These are phyloP conservation scores for Hygrophorus pudorinus DNA, from an alignment of 768 basidiomycete species.

Conservation along the genomic window DNA sequence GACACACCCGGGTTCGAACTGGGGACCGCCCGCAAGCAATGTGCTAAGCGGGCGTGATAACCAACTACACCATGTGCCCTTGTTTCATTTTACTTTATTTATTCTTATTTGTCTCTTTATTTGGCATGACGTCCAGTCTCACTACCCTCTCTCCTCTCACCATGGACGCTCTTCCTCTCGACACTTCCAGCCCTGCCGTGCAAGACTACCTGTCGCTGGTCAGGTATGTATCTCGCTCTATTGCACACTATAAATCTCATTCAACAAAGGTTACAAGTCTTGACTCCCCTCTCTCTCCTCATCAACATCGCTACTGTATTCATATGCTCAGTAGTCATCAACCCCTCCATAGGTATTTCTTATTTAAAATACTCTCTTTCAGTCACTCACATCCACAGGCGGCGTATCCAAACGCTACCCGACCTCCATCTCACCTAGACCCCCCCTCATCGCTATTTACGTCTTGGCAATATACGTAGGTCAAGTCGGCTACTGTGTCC, in stretches of 20 bases:
- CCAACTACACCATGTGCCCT: constrained; percentile 24
- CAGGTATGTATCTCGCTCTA: constrained; percentile 5
- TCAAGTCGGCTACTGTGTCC: constrained; percentile 75
- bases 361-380: not conserved
- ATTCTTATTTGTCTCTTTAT: too few relatives aligned
- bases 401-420: constrained; percentile 45
- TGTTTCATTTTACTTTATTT: too few relatives aligned
- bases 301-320: constrained; percentile 67
- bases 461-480: constrained; percentile 49
- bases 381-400: constrained; percentile 21
- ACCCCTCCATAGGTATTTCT: constrained; percentile 45
- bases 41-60: constrained; percentile 24
- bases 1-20: constrained; percentile 23
- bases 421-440: constrained; percentile 63
- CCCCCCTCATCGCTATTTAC: constrained; percentile 47
- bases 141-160: too few relatives aligned
- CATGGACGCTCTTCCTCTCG: constrained; percentile 52
- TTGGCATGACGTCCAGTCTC: too few relatives aligned
- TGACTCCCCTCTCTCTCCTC: constrained; percentile 77
- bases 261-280: constrained; percentile 57
- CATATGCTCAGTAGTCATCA: constrained; percentile 58
- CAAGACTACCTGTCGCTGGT: constrained; percentile 62
- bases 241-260: not conserved
- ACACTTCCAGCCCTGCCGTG: constrained; percentile 50
- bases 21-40: constrained; percentile 16